Percentiles rank a stretch among this genome's conserved stretches.
Evolutionary conservation across 495 filamentous ascomycete genomes (phyloP).

Genomic region (Apiosordaria backusii): DNA sequence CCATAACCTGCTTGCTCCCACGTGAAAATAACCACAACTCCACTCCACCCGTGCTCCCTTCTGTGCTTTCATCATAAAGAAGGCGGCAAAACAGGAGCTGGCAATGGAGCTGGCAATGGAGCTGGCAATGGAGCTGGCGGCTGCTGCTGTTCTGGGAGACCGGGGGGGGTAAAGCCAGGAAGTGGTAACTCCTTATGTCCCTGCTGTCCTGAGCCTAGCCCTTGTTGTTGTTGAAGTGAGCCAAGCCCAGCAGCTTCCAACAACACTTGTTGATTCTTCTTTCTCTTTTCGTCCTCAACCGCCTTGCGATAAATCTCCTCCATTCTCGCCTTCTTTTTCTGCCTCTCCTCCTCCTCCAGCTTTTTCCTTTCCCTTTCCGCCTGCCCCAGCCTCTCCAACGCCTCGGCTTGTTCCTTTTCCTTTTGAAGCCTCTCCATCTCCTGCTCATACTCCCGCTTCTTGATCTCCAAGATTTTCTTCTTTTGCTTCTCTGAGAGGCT

Average conservation of each 20-base stretch:
- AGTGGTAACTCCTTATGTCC: background rate
- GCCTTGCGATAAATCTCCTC: background rate
- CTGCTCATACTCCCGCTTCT: constrained; percentile 10
- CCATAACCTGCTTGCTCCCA: no score
- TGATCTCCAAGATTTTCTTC: constrained; percentile 39
- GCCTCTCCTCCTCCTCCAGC: constrained; percentile 22
- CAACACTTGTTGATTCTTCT: background rate
- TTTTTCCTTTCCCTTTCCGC: constrained; percentile 15
- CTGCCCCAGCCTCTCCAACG: constrained; percentile 14
- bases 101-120: background rate
- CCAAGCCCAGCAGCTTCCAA: background rate
- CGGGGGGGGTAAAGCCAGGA: background rate
- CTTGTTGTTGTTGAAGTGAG: no score
- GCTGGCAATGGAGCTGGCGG: background rate
- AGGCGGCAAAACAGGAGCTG: background rate
- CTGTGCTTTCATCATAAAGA: background rate
- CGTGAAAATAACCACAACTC: no score
- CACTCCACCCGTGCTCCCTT: no score
- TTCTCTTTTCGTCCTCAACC: background rate
- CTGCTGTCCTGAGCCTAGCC: no score
- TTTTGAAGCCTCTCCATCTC: background rate
- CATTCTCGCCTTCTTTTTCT: constrained; percentile 6
- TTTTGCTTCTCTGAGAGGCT: constrained; percentile 44
- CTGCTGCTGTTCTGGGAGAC: no score
- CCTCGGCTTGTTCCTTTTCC: constrained; percentile 17